Evolutionary conservation across 495 filamentous ascomycete species (phyloP), one percentile per base, ranked within the genome.

Genomic region (Aspergillus cristatus): DNA sequence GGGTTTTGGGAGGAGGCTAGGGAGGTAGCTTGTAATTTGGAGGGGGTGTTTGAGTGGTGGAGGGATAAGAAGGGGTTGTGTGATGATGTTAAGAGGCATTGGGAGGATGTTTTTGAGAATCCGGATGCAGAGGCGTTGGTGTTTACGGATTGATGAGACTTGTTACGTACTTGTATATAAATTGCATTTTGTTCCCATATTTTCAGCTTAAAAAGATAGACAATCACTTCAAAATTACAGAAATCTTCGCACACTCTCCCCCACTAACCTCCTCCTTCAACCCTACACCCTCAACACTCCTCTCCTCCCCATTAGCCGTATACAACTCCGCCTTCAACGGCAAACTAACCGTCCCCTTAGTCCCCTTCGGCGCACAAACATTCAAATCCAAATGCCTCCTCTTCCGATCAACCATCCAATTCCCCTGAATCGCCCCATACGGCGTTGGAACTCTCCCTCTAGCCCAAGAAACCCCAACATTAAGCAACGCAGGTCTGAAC

Each of bases 251-350:
- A 14, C 28, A 30, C 10, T 30, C 12, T 11, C 12, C 28, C 3
- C 28, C 28, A 5, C n/a, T 11, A 14, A 30, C 28, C 5, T 30
- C 13, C 12, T 6, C 28, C 28, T n/a, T 30, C 13, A 30, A 14
- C n/a, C 28, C 28, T n/a, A 6, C 24, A 6, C 11, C 10, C 10
- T 4, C 3, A 30, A n/a, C 5, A 30, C 13, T n/a, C 13, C 28
- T 3, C n/a, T 30, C 11, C 66, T 66, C 86, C 84, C 35, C 70
- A 68, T 25, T 82, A 81, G 15, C 85, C 81, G 25, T 22, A 30
- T 34, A 35, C 1, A 24, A 41, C 1, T 35, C 32, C 2, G 28
- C 39, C 1, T 32, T 15, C 15, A 41, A 35, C 5, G 39, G 31
- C 24, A 41, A 6, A 3, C 13, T 29, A 28, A 41, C 22, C 28